Evolutionary conservation across 2,329 filamentous ascomycete genomes (phyloP), one percentile per base, ranked within the genome.

Genomic region (Cladosporium sp.): DNA sequence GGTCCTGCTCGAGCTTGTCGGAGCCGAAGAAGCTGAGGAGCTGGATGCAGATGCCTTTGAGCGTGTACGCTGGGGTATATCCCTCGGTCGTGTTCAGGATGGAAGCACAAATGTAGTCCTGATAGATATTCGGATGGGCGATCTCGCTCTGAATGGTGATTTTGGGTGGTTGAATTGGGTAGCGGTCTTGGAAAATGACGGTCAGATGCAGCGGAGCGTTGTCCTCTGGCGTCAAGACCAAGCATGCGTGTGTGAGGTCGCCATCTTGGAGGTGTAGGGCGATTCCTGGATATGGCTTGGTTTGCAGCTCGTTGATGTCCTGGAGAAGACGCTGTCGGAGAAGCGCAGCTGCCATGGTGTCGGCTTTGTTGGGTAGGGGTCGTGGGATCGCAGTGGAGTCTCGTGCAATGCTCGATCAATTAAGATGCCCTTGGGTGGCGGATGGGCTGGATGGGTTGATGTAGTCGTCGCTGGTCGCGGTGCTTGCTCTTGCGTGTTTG

Each of bases 1-100:
- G 30, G 14, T 69, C 69, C 66, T 73, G 71, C 59, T 72, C 70
- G 54, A 72, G 65, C 14, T 60, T 65, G 44, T 71, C 71, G 15
- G 64, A 67, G 32, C 65, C 58, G 61, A 71, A 72, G 65, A 72
- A 71, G 55, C 60, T 68, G 21, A 73, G 65, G 30, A 73, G 64
- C 68, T 73, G 71, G 21, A 72, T 72, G 64, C 69, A 72, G 54
- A 73, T 70, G 34, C 68, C 66, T 44, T 71, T 71, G 15, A 73
- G 66, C 1, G 70, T 72, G 57, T 73, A 73, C 4, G 70, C 71
- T 14, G 71, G 67, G 5, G 68, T 72, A 49, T 71, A 71, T 11
- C 59, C 69, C 21, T 68, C 65, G 21, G 52, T 62, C 15, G 36
- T 59, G 54, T 66, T 67, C 15, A 71, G 66, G 32, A 73, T 69